Percentiles rank a stretch among this genome's conserved stretches.
These are phyloP conservation scores for Ogataea nitratoaversa DNA, from an alignment of 805 yeast species.

Conservation along the genomic window DNA sequence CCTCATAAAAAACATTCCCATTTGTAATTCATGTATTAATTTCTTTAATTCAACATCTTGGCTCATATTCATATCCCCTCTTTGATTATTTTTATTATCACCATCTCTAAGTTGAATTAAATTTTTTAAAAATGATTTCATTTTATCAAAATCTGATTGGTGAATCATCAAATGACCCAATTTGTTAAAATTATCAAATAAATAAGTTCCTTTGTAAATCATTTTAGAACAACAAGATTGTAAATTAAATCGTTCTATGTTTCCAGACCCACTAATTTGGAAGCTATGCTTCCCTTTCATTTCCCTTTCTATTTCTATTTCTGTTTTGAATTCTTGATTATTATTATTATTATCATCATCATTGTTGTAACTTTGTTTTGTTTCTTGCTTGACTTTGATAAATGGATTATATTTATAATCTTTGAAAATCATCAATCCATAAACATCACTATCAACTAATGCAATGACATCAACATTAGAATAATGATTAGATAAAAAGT, in stretches of 20 bases:
- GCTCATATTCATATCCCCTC: constrained; percentile 12
- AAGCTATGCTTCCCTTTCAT: not conserved
- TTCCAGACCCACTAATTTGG: constrained; percentile 7
- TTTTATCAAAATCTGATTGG: constrained; percentile 28
- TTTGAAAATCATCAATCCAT: constrained; percentile 51
- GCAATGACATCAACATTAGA: constrained; percentile 36
- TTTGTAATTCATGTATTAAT: constrained; percentile 42
- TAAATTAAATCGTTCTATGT: constrained; percentile 5
- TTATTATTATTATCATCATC: too few species aligned
- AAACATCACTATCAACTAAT: constrained; percentile 61
- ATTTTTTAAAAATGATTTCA: constrained; percentile 27
- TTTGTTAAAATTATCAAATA: constrained; percentile 11
- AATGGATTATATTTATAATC: constrained; percentile 29
- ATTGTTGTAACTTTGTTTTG: not conserved
- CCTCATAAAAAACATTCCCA: constrained; percentile 45
- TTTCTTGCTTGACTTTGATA: constrained; percentile 1
- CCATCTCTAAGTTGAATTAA: too few species aligned
- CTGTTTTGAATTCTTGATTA: not conserved
- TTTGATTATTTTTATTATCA: too few species aligned
- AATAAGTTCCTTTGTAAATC: constrained; percentile 13
- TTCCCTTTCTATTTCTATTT: not conserved
- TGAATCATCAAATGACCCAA: constrained; percentile 16
- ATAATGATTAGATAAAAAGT: constrained; percentile 21
- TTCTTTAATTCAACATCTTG: constrained; percentile 20
- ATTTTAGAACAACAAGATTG: constrained; percentile 14